Percentiles rank a stretch among this genome's conserved stretches.
Evolutionary conservation across 2,329 filamentous ascomycete species (phyloP).

Genomic region (Macrophomina phaseolina): DNA sequence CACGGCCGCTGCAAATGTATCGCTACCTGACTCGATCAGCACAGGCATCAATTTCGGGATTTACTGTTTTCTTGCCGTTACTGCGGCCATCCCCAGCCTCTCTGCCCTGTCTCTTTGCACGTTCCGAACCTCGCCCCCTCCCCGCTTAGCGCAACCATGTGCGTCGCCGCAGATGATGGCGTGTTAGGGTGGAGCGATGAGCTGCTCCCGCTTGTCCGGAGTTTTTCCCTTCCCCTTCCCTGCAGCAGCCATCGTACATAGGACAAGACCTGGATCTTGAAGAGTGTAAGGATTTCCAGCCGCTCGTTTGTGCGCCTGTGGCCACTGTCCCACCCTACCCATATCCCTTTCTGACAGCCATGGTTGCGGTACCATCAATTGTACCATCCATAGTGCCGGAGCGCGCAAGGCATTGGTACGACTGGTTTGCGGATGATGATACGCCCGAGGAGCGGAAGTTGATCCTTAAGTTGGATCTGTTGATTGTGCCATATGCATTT

Average conservation of each 20-base stretch:
- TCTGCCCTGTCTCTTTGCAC: constrained; percentile 2
- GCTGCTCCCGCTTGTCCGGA: neutral
- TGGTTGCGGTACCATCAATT: constrained; percentile 8
- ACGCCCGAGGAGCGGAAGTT: constrained; percentile 57
- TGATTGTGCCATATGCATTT: constrained; percentile 63
- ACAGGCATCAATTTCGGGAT: neutral
- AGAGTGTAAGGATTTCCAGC: neutral
- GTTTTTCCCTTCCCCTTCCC: neutral
- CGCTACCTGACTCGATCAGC: constrained; percentile 6
- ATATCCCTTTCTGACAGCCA: neutral
- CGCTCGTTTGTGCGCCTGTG: neutral
- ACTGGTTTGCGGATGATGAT: constrained; percentile 48
- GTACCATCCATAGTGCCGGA: constrained; percentile 14
- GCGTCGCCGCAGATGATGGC: constrained; percentile 1
- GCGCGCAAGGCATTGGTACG: constrained; percentile 14
- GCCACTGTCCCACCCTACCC: neutral
- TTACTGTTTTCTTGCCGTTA: neutral
- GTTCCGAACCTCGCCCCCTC: neutral
- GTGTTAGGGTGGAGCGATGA: constrained; percentile 18
- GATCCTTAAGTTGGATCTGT: constrained; percentile 61
- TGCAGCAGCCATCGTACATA: neutral
- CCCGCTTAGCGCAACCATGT: neutral
- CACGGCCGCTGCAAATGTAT: neutral
- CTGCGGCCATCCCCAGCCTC: neutral
- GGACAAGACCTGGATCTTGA: neutral